phyloP scores from a whole-genome alignment of 768 basidiomycete species.

The Boletus edulis region DNA sequence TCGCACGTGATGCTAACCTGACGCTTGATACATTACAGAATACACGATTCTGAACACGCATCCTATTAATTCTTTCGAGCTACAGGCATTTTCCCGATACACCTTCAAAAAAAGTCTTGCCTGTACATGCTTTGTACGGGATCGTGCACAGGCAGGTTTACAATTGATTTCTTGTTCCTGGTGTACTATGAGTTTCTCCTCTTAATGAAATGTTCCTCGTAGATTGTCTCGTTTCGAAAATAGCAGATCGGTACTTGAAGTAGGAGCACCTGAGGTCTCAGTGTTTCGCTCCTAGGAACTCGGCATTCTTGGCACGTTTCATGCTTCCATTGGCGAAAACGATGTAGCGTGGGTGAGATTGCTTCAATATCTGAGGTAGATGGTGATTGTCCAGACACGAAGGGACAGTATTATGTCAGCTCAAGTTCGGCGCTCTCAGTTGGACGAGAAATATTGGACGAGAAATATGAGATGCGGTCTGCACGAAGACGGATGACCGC shows the following conservation, averaged over 20 bases:
- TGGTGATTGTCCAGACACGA: no score
- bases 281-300: constrained; percentile 1
- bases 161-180: constrained; percentile 28
- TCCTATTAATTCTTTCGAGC: constrained; percentile 32
- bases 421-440: no score
- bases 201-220: constrained; percentile 35
- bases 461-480: no score
- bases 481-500: no score
- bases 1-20: constrained; percentile 20
- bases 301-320: background rate
- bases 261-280: constrained; percentile 10
- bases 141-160: constrained; percentile 40
- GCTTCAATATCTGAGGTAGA: background rate
- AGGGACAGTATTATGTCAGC: no score
- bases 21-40: constrained; percentile 30
- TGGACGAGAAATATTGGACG: no score
- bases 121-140: constrained; percentile 33
- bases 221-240: constrained; percentile 29
- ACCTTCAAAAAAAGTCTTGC: constrained; percentile 30
- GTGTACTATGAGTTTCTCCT: constrained; percentile 28
- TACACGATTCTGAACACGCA: constrained; percentile 18
- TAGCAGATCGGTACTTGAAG: constrained; percentile 21
- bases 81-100: constrained; percentile 30
- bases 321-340: background rate
- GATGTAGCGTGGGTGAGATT: constrained; percentile 6